Conservation (phyloP, 2,329 filamentous ascomycete species). For the Pestalotiopsis sp. region DNA sequence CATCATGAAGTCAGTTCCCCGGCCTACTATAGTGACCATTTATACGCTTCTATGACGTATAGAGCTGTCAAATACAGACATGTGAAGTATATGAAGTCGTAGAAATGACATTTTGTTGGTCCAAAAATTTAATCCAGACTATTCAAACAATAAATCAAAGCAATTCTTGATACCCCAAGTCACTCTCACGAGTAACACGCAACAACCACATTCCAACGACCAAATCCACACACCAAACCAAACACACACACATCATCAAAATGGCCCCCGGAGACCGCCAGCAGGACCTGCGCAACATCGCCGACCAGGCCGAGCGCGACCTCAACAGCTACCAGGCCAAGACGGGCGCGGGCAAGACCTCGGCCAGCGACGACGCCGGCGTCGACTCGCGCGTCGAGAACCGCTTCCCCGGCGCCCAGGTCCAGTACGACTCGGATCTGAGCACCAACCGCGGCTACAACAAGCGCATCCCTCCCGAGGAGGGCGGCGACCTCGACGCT, state of each 20-base stretch:
- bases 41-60: constrained; percentile 7
- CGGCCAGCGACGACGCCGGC: constrained; percentile 43
- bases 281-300: constrained; percentile 39
- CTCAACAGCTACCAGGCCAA: constrained; percentile 52
- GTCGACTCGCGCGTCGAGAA: constrained; percentile 44
- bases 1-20: constrained; percentile 2
- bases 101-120: background rate
- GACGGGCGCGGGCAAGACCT: constrained; percentile 43
- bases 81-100: constrained; percentile 5
- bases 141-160: background rate
- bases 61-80: background rate
- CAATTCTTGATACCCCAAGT: background rate
- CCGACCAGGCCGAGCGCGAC: constrained; percentile 48
- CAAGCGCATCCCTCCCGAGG: constrained; percentile 46
- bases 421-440: constrained; percentile 43
- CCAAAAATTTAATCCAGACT: background rate
- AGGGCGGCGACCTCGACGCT: constrained; percentile 47
- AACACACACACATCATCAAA: constrained; percentile 15
- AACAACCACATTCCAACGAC: background rate
- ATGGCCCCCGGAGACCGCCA: constrained; percentile 34
- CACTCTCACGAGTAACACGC: background rate
- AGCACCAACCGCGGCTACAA: constrained; percentile 49
- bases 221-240: background rate
- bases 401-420: constrained; percentile 44
- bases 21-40: background rate